Evolutionary conservation across 805 yeast genomes (phyloP), one percentile per base, ranked within the genome.

Genomic region (Yamadazyma takamatsuzukensis): DNA sequence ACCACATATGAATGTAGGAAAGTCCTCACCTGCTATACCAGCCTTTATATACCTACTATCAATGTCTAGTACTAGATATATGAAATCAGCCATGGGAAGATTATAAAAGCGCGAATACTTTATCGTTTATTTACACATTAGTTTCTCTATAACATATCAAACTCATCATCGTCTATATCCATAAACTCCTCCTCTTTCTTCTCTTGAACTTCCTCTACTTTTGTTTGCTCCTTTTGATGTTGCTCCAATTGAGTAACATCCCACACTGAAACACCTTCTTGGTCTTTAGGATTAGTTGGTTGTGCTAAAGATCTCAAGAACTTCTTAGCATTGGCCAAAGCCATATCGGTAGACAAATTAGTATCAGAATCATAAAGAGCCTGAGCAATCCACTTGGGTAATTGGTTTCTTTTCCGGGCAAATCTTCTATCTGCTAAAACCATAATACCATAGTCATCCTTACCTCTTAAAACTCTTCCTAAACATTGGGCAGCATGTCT

Each of bases 401-500:
- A 61, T 56, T 93, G 98, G 26, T 66, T 73, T 48, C 85, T 79
- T 61, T 90, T 93, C 44, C 86, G 74, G 1, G 89, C 74, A 57
- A 93, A 93, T 54, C 99, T 71, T 45, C 96, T 70, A 56, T 93
- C 99, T 0, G 98, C 98, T 40, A 93, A 63, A 26, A 93, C 97
- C 99, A 93, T 93, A 46, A 93, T 83, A 42, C 99, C 99, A 57
- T 93, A 93, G 65, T 93, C 99, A 53, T 93, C 97, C 56, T 93
- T 93, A 45, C 99, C 99, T 65, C 99, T 77, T 42, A 93, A 65
- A 34, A 93, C 98, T 54, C 99, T 78, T 8, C 99, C 99, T 51
- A 93, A 63, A 61, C 99, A 93, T 59, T 93, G 99, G 0, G 99
- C 97, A 4, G 97, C 99, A 63, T 93, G 99, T 53, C 99, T 78